Percentiles rank a stretch among this genome's conserved stretches.
Evolutionary conservation across 495 filamentous ascomycete species (phyloP).

Genomic region (Poronia punctata): DNA sequence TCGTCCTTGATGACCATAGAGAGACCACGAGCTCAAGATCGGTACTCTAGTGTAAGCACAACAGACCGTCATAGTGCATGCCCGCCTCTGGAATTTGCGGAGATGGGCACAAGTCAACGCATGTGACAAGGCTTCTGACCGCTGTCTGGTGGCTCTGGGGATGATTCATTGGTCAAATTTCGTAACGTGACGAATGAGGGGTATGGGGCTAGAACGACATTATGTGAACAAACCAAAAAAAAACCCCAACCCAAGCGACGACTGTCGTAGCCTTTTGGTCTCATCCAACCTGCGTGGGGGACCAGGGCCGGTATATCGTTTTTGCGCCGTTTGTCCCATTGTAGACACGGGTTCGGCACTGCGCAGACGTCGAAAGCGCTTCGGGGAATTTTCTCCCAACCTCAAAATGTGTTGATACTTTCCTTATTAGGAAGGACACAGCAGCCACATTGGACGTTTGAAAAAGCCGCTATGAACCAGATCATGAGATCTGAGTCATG

Average conservation of each 20-base stretch:
- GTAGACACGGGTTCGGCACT: neutral
- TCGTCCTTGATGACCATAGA: neutral
- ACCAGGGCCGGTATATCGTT: neutral
- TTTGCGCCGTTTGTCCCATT: no score
- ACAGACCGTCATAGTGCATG: constrained; percentile 2
- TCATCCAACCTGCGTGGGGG: constrained; percentile 1
- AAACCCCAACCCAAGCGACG: no score
- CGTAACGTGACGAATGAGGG: no score
- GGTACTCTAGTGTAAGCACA: neutral
- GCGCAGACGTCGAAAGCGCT: neutral
- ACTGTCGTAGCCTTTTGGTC: no score
- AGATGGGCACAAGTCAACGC: neutral
- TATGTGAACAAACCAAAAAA: no score
- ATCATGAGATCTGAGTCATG: constrained; percentile 8
- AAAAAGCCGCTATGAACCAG: neutral
- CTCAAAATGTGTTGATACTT: constrained; percentile 4
- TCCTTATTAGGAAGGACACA: constrained; percentile 3
- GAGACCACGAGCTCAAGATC: constrained; percentile 1
- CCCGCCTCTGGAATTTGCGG: neutral
- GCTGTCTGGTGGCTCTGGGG: neutral
- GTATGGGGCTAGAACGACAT: no score
- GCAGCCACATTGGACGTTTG: constrained; percentile 3
- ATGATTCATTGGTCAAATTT: constrained; percentile 3
- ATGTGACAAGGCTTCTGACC: constrained; percentile 5
- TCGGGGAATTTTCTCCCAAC: neutral